A percentile compares a stretch with the other conserved stretches of the same genome.
Conservation (phyloP, 768 basidiomycete species). For the Trametes meyenii region DNA sequence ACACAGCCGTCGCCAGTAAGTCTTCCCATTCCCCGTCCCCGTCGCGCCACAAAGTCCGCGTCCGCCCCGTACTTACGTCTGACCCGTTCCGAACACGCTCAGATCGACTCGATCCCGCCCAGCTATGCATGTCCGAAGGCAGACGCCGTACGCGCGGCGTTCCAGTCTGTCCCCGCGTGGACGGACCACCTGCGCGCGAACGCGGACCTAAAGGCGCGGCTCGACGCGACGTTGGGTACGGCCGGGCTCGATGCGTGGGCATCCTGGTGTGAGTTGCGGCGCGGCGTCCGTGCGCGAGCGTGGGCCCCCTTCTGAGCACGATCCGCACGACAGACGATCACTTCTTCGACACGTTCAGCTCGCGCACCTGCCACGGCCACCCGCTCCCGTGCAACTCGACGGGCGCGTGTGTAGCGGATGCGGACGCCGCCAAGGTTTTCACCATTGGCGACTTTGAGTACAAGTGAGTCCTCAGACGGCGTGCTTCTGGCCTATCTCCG, state of each 20-base stretch:
- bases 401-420: constrained; percentile 44
- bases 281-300: neutral
- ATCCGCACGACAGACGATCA: constrained; percentile 42
- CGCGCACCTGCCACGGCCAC: constrained; percentile 49
- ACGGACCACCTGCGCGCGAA: constrained; percentile 45
- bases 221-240: constrained; percentile 46
- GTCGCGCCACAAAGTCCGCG: too few species aligned
- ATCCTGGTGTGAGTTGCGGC: constrained; percentile 47
- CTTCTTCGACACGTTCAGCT: constrained; percentile 55
- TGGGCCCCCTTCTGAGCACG: neutral
- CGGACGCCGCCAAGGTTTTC: constrained; percentile 40
- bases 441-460: constrained; percentile 44
- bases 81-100: neutral
- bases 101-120: constrained; percentile 54
- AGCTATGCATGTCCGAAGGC: constrained; percentile 48
- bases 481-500: neutral
- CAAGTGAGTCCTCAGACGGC: constrained; percentile 35
- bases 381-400: constrained; percentile 48
- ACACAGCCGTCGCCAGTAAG: constrained; percentile 47
- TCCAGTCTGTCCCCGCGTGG: constrained; percentile 50
- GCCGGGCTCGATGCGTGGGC: constrained; percentile 43
- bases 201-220: constrained; percentile 39
- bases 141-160: constrained; percentile 41
- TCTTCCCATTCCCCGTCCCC: neutral
- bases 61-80: too few species aligned